Conservation (phyloP, 305 asterid genomes). For the Andrographis paniculata region DNA sequence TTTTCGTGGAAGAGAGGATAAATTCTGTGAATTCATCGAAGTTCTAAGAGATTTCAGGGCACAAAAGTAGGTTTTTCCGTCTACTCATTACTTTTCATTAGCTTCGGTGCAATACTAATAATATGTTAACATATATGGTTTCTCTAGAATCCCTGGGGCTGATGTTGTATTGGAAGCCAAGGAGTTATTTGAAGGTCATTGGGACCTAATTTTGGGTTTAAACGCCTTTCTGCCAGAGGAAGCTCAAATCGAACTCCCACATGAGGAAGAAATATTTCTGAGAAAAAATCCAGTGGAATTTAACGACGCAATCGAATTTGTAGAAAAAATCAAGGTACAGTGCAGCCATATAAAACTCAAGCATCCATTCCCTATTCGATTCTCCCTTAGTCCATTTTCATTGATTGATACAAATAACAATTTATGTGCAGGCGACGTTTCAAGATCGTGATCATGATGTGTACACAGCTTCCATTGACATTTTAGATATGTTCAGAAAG, state of each 20-base stretch:
- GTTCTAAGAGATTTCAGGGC: conserved; percentile 94
- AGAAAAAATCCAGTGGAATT: conserved; percentile 73
- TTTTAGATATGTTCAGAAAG: conserved; percentile 76
- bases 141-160: conserved; percentile 56
- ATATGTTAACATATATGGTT: conserved; percentile 15
- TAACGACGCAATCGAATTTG: conserved; percentile 86
- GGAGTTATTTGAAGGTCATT: too few relatives aligned
- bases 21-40: conserved; percentile 74
- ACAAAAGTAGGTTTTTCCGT: conserved; percentile 47
- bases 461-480: conserved; percentile 81
- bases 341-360: conserved; percentile 25
- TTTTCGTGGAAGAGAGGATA: conserved; percentile 67
- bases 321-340: conserved; percentile 78
- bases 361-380: conserved; percentile 13
- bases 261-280: conserved; percentile 45
- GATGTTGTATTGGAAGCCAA: conserved; percentile 79
- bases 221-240: conserved; percentile 93
- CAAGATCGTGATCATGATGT: conserved; percentile 77
- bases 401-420: conserved; percentile 14
- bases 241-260: conserved; percentile 67
- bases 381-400: background rate
- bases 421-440: conserved; percentile 70
- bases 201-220: conserved; percentile 89
- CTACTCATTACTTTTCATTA: conserved; percentile 14
- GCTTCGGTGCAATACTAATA: conserved; percentile 14